These are phyloP conservation scores for Fraxinus albicans DNA, from an alignment of 305 asterid species.

Conservation along the genomic window DNA sequence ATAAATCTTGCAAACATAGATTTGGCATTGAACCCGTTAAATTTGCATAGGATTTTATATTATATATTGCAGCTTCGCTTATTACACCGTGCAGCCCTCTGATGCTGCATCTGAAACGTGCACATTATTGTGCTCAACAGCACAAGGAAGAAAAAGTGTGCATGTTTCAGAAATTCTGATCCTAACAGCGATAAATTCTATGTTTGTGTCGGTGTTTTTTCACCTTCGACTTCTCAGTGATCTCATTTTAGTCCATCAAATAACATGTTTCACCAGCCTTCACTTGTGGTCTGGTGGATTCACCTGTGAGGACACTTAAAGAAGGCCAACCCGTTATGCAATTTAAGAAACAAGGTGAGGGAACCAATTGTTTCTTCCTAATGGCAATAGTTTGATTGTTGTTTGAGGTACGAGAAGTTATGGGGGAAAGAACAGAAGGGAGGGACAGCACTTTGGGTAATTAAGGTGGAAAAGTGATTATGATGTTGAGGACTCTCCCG, in stretches of 20 bases:
- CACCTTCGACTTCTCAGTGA: not conserved
- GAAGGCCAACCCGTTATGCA: conserved; percentile 59
- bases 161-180: not conserved
- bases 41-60: not conserved
- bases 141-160: not conserved
- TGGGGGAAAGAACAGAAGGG: conserved; percentile 22
- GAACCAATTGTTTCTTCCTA: conserved; percentile 67
- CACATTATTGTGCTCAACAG: not conserved
- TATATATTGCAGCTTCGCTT: not conserved
- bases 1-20: not conserved
- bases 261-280: not conserved
- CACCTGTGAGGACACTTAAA: not conserved
- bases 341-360: conserved; percentile 63
- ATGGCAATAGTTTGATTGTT: conserved; percentile 36
- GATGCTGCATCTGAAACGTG: not conserved
- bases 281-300: not conserved
- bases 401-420: conserved; percentile 26
- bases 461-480: conserved; percentile 33
- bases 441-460: conserved; percentile 14
- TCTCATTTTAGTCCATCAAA: not conserved
- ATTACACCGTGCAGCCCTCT: not conserved
- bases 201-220: not conserved
- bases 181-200: not conserved
- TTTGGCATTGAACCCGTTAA: not conserved
- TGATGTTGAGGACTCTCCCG: not conserved